phyloP scores from a whole-genome alignment of 345 rosid genomes.

The Sonneratia caseolaris region DNA sequence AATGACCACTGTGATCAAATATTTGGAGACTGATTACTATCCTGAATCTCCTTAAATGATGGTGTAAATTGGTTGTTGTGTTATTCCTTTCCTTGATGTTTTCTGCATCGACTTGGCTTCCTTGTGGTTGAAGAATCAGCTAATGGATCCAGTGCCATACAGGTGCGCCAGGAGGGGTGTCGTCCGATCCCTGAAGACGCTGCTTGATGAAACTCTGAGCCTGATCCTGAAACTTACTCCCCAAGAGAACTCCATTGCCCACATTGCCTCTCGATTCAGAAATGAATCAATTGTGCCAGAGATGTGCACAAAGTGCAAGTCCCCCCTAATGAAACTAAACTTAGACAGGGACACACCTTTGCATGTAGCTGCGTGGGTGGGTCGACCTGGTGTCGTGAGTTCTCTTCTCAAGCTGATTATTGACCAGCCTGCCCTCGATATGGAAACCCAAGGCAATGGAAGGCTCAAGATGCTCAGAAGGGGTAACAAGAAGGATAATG shows the following conservation, averaged over 20 bases:
- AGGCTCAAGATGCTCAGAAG: neutral
- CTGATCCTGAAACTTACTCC: neutral
- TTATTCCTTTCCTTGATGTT: no score
- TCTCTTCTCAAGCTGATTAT: neutral
- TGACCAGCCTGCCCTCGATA: neutral
- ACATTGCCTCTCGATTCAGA: slow-evolving; percentile 1
- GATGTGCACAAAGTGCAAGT: neutral
- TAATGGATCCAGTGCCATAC: slow-evolving; percentile 3
- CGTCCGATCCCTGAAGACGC: neutral
- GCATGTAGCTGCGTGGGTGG: neutral
- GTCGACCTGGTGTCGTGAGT: neutral
- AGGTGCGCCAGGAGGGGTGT: neutral
- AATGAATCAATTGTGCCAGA: neutral
- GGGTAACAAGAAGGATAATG: neutral
- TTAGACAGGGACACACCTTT: neutral
- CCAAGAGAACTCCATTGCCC: neutral
- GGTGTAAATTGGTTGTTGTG: no score
- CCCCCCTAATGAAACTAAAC: neutral
- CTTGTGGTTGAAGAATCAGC: neutral
- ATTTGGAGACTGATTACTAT: no score
- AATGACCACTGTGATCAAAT: no score
- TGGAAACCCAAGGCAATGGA: neutral
- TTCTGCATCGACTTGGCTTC: neutral
- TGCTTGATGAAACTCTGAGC: neutral
- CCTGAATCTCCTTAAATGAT: no score